Percentiles rank a stretch among this genome's conserved stretches.
Evolutionary conservation across 768 basidiomycete species (phyloP).

Genomic region (Scleroderma bovista): DNA sequence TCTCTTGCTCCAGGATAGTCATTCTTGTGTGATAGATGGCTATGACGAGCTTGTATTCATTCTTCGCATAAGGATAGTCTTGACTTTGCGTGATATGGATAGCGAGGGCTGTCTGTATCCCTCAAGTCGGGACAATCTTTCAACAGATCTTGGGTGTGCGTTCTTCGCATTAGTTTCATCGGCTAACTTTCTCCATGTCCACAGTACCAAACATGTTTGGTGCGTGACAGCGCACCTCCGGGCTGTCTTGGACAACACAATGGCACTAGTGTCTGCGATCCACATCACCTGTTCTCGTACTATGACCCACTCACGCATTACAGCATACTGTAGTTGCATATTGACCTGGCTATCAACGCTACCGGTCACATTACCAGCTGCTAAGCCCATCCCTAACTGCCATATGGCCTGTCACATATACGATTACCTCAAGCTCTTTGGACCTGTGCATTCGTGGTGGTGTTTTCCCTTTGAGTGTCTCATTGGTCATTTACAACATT

Average conservation of each 20-base stretch:
- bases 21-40: too few species aligned
- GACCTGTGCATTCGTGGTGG: slow-evolving; percentile 34
- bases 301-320: not conserved
- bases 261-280: slow-evolving; percentile 25
- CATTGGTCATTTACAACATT: slow-evolving; percentile 16
- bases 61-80: too few species aligned
- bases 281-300: slow-evolving; percentile 15
- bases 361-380: slow-evolving; percentile 9
- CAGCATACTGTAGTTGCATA: slow-evolving; percentile 13
- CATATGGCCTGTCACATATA: slow-evolving; percentile 28
- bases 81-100: too few species aligned
- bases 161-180: too few species aligned
- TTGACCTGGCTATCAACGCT: slow-evolving; percentile 16
- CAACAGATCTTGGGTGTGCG: too few species aligned
- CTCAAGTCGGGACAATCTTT: too few species aligned
- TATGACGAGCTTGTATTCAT: too few species aligned
- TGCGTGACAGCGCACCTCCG: not conserved
- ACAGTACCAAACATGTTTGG: too few species aligned
- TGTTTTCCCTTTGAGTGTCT: slow-evolving; percentile 20
- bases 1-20: too few species aligned
- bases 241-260: slow-evolving; percentile 23
- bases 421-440: slow-evolving; percentile 31
- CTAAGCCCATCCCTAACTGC: slow-evolving; percentile 18
- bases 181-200: too few species aligned
- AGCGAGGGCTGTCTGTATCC: too few species aligned